Percentiles rank a stretch among this genome's conserved stretches.
phyloP scores from a whole-genome alignment of 2,329 filamentous ascomycete species.

The Geosmithia morbida region DNA sequence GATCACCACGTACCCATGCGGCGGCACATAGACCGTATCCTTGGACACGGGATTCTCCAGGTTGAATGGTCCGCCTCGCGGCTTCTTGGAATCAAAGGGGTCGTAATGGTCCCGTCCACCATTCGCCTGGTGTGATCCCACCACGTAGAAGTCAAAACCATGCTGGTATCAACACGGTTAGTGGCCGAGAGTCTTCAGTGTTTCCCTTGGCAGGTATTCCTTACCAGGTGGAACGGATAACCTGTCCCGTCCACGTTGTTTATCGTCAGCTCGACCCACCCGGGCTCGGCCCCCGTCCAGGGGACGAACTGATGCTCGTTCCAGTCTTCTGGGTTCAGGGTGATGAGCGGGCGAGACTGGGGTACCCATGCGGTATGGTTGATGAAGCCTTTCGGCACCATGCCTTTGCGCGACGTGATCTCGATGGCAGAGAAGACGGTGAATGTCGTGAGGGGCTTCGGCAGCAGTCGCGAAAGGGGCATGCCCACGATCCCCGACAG shows the following conservation, averaged over 20 bases:
- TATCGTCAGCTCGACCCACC: background rate
- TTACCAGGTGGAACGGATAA: background rate
- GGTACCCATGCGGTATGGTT: background rate
- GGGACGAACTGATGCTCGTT: background rate
- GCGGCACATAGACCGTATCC: constrained; percentile 33
- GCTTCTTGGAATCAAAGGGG: background rate
- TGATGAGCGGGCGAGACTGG: background rate
- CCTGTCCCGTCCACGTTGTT: background rate
- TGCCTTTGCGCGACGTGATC: background rate
- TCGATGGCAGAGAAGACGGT: background rate
- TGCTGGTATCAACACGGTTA: background rate
- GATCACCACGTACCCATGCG: constrained; percentile 29
- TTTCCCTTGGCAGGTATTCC: no score
- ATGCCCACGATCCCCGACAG: background rate
- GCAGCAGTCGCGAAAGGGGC: background rate
- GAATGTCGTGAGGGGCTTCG: background rate
- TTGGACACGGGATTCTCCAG: constrained; percentile 32
- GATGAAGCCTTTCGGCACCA: background rate
- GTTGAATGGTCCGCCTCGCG: background rate
- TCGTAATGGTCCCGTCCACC: background rate
- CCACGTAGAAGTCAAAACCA: background rate
- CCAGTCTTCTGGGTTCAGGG: background rate
- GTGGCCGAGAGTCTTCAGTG: no score
- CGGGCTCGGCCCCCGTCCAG: background rate
- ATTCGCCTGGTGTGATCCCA: background rate